A percentile compares a stretch with the other conserved stretches of the same genome.
phyloP scores from a whole-genome alignment of 306 rosid species.

The Pyrus betulifolia region DNA sequence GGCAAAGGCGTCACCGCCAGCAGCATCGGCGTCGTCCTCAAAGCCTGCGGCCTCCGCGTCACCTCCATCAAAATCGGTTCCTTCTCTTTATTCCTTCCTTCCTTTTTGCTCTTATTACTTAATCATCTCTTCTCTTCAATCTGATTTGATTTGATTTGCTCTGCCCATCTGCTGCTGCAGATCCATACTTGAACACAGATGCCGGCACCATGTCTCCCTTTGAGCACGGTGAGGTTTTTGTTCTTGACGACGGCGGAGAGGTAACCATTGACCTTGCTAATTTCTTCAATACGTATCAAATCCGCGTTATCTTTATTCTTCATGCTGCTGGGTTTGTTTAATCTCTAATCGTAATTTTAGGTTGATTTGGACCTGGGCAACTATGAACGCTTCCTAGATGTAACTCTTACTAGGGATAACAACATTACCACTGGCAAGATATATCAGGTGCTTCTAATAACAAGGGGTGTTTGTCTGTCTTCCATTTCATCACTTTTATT shows the following conservation, averaged over 20 bases:
- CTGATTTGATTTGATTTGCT: neutral
- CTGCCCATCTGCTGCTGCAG: slow-evolving; percentile 24
- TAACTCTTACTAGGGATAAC: slow-evolving; percentile 80
- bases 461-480: neutral
- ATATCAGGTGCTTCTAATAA: slow-evolving; percentile 54
- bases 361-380: slow-evolving; percentile 99
- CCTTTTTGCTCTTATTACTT: neutral
- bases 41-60: slow-evolving; percentile 92
- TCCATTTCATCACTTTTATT: neutral
- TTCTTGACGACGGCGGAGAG: slow-evolving; percentile 99
- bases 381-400: slow-evolving; percentile 91
- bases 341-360: slow-evolving; percentile 23
- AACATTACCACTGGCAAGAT: slow-evolving; percentile 95
- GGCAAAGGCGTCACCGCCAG: slow-evolving; percentile 99
- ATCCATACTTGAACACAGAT: slow-evolving; percentile 94
- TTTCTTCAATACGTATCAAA: neutral
- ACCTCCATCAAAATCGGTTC: slow-evolving; percentile 95
- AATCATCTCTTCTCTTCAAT: neutral
- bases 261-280: slow-evolving; percentile 12
- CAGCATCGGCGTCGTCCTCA: slow-evolving; percentile 94
- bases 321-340: neutral
- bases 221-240: slow-evolving; percentile 99
- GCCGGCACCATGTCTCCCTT: slow-evolving; percentile 99
- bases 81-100: neutral
- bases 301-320: neutral